Percentiles rank a stretch among this genome's conserved stretches.
Conservation (phyloP, 805 yeast species). For the Wickerhamomyces hampshirensis region DNA sequence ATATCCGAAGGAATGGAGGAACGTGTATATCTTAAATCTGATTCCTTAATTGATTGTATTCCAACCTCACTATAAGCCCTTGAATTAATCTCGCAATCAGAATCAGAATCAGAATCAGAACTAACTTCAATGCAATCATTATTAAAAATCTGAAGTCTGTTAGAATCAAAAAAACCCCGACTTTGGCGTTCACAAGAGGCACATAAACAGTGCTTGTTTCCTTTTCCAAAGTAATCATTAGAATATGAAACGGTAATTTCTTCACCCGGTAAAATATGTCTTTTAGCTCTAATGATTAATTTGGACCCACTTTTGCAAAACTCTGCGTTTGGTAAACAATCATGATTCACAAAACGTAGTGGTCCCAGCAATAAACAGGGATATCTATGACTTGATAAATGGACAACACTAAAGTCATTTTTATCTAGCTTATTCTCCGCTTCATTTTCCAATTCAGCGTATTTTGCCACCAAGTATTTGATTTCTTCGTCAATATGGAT, state of each 20-base stretch:
- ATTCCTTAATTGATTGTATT: too few species aligned
- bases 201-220: conserved; percentile 40
- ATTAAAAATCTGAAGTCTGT: conserved; percentile 8
- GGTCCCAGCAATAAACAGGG: conserved; percentile 44
- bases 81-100: too few species aligned
- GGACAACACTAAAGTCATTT: conserved; percentile 40
- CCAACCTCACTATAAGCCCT: too few species aligned
- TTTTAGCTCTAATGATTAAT: conserved; percentile 30
- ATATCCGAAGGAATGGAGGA: too few species aligned
- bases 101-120: too few species aligned
- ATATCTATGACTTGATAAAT: conserved; percentile 26
- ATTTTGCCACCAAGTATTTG: conserved; percentile 31
- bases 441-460: conserved; percentile 29
- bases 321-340: conserved; percentile 39
- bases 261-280: conserved; percentile 37
- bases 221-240: conserved; percentile 36
- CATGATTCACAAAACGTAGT: conserved; percentile 43
- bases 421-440: conserved; percentile 29
- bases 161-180: conserved; percentile 27
- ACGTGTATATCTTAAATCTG: too few species aligned
- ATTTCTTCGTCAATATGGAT: conserved; percentile 30
- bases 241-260: conserved; percentile 43
- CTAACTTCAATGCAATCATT: too few species aligned
- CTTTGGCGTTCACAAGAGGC: conserved; percentile 34
- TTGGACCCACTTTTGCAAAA: conserved; percentile 28